Conservation (phyloP, 148 eudicot species). For the Polygonum aviculare region DNA sequence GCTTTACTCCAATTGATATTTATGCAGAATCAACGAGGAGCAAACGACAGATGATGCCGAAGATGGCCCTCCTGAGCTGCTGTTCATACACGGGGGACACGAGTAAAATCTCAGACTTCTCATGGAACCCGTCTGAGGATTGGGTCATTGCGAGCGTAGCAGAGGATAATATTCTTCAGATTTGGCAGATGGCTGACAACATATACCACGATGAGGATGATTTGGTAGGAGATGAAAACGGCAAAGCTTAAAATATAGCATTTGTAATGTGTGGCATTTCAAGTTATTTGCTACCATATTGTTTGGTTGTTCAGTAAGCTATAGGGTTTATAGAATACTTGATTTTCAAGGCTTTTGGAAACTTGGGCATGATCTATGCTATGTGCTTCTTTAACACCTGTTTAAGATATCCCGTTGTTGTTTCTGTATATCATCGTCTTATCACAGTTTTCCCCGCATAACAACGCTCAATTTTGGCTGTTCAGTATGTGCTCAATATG, state of each 20-base stretch:
- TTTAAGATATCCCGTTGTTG: too few relatives aligned
- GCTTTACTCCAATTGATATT: background rate
- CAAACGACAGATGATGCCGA: slow-evolving; percentile 82
- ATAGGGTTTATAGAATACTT: background rate
- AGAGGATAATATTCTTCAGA: slow-evolving; percentile 81
- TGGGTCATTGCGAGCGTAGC: slow-evolving; percentile 90
- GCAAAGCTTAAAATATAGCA: slow-evolving; percentile 16
- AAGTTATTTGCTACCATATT: background rate
- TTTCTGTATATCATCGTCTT: too few relatives aligned
- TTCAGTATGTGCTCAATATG: too few relatives aligned
- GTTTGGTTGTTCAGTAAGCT: background rate
- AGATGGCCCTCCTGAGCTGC: slow-evolving; percentile 89
- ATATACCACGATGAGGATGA: slow-evolving; percentile 82
- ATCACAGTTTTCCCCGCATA: too few relatives aligned
- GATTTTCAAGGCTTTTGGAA: background rate
- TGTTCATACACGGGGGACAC: slow-evolving; percentile 93
- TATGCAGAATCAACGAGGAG: slow-evolving; percentile 50
- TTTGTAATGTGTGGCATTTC: background rate
- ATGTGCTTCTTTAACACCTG: background rate
- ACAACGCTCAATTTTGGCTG: too few relatives aligned
- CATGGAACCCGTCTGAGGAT: slow-evolving; percentile 90
- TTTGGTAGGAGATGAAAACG: slow-evolving; percentile 40
- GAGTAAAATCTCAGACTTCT: slow-evolving; percentile 85
- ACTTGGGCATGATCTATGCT: background rate
- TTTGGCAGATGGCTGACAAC: slow-evolving; percentile 96